Percentiles rank a stretch among this genome's conserved stretches.
Conservation (phyloP, 495 filamentous ascomycete species). For the Lindgomyces ingoldianus region DNA sequence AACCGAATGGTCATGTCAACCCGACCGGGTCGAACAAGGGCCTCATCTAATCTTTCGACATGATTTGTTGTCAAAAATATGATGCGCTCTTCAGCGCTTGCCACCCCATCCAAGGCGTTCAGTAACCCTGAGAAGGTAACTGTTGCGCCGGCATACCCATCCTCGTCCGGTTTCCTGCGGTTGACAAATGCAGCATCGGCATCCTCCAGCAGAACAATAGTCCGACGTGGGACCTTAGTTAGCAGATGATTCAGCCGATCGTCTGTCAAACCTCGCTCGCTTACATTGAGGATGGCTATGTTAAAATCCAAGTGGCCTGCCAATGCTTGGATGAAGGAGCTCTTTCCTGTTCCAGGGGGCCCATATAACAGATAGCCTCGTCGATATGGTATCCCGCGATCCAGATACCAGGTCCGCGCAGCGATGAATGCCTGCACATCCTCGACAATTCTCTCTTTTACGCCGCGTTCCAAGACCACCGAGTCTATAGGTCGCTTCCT, state of each 20-base stretch:
- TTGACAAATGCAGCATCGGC: constrained; percentile 91
- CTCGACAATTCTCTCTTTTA: constrained; percentile 80
- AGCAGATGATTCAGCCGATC: constrained; percentile 86
- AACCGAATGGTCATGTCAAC: constrained; percentile 92
- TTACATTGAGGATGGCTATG: constrained; percentile 91
- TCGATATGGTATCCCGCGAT: constrained; percentile 92
- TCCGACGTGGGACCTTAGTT: constrained; percentile 82
- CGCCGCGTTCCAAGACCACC: constrained; percentile 80
- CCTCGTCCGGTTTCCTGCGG: constrained; percentile 67
- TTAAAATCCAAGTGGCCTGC: constrained; percentile 91
- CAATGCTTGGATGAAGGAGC: constrained; percentile 91
- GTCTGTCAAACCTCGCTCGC: constrained; percentile 89
- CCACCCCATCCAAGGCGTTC: constrained; percentile 91
- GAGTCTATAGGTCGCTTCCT: constrained; percentile 85
- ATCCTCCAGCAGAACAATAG: constrained; percentile 87
- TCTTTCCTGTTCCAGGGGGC: constrained; percentile 93
- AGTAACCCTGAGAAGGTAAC: constrained; percentile 94
- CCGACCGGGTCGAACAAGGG: constrained; percentile 84
- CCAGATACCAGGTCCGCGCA: constrained; percentile 83
- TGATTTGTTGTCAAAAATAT: constrained; percentile 96
- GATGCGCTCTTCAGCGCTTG: constrained; percentile 91
- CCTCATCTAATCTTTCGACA: constrained; percentile 82
- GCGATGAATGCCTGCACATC: constrained; percentile 83
- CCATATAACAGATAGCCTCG: constrained; percentile 92
- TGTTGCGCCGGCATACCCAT: constrained; percentile 86